Percentiles rank a stretch among this genome's conserved stretches.
phyloP scores from a whole-genome alignment of 805 yeast genomes.

The Candida caryicola region DNA sequence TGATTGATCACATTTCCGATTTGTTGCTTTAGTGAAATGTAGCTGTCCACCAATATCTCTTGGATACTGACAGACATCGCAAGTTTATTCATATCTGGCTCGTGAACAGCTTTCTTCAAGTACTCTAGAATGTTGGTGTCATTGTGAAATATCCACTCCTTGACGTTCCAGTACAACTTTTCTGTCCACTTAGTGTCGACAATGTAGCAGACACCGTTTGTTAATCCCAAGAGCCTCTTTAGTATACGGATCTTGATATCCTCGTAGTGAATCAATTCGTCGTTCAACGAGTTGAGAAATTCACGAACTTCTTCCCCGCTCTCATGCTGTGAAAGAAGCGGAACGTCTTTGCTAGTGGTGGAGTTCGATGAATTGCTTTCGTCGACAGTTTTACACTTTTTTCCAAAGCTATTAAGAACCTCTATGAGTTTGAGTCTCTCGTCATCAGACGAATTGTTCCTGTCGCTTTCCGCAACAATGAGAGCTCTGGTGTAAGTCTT shows the following conservation, averaged over 20 bases:
- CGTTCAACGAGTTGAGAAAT: slow-evolving; percentile 13
- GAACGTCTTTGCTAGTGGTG: slow-evolving; percentile 5
- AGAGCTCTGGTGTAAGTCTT: slow-evolving; percentile 14
- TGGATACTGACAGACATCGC: slow-evolving; percentile 36
- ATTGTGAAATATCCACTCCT: slow-evolving; percentile 33
- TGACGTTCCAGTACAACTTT: slow-evolving; percentile 29
- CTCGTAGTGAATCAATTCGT: slow-evolving; percentile 12
- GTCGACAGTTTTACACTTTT: slow-evolving; percentile 5
- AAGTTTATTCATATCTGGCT: slow-evolving; percentile 8
- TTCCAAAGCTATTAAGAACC: slow-evolving; percentile 33
- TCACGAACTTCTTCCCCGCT: slow-evolving; percentile 11
- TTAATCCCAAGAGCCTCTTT: slow-evolving; percentile 19
- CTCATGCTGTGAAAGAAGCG: slow-evolving; percentile 12
- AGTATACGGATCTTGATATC: slow-evolving; percentile 26
- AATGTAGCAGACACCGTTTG: slow-evolving; percentile 23
- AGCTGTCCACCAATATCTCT: slow-evolving; percentile 47
- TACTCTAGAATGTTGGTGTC: slow-evolving; percentile 20
- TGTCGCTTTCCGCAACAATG: slow-evolving; percentile 11
- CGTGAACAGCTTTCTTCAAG: slow-evolving; percentile 2
- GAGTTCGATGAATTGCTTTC: slow-evolving; percentile 1
- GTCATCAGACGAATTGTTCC: slow-evolving; percentile 18
- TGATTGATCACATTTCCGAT: slow-evolving; percentile 18
- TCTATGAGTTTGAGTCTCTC: slow-evolving; percentile 34
- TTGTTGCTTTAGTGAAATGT: slow-evolving; percentile 30
- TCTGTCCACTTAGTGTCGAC: slow-evolving; percentile 40